Evolutionary conservation across 2,329 filamentous ascomycete species (phyloP).

Genomic region (Verticillium dahliae): DNA sequence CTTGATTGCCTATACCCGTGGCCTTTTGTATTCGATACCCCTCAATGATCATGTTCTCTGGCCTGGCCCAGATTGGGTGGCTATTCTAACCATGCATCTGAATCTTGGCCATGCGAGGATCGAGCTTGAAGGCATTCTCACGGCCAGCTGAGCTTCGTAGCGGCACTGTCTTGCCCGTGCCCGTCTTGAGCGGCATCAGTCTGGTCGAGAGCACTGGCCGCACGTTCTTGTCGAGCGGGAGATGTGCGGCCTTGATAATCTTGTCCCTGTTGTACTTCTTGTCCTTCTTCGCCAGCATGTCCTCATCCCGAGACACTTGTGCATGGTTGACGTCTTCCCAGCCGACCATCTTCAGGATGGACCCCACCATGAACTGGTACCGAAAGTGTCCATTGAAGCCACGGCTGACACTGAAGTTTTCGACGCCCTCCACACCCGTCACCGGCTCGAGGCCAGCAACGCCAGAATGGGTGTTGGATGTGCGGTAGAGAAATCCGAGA

Average conservation of each 20-base stretch:
- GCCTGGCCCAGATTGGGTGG: constrained; percentile 9
- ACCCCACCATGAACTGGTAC: constrained; percentile 62
- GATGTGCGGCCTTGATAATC: constrained; percentile 4
- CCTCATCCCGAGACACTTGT: constrained; percentile 24
- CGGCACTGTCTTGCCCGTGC: background rate
- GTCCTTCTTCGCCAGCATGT: constrained; percentile 20
- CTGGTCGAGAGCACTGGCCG: constrained; percentile 4
- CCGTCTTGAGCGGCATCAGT: constrained; percentile 16
- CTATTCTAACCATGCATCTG: constrained; percentile 13
- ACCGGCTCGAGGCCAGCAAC: constrained; percentile 78
- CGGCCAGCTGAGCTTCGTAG: background rate
- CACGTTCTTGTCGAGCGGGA: constrained; percentile 8
- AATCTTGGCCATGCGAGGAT: constrained; percentile 19
- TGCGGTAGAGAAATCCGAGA: constrained; percentile 81
- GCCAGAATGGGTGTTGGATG: constrained; percentile 73
- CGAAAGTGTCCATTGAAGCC: constrained; percentile 63
- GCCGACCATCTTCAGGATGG: constrained; percentile 58
- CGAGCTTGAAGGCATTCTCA: constrained; percentile 13
- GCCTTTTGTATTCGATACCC: background rate
- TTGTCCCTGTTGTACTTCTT: constrained; percentile 32
- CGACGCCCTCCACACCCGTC: constrained; percentile 56
- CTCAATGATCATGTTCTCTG: constrained; percentile 7
- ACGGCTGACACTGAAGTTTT: constrained; percentile 62
- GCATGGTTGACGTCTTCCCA: constrained; percentile 58
- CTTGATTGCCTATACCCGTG: background rate